Evolutionary conservation across 2,329 filamentous ascomycete species (phyloP).

Genomic region (Trichophyton rubrum): DNA sequence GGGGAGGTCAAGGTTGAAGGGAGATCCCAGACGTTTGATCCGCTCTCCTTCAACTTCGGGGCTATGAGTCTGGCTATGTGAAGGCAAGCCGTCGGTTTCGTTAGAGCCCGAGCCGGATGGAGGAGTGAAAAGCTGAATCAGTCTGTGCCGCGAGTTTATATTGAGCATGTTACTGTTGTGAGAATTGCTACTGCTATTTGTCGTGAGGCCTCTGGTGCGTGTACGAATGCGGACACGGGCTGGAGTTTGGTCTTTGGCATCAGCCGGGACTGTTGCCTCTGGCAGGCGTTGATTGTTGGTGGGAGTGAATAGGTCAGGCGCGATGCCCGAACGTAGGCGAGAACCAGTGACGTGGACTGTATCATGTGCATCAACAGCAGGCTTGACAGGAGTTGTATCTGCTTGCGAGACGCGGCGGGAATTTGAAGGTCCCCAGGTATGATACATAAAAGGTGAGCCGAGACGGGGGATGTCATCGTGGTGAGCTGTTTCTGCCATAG

Average conservation of each 20-base stretch:
- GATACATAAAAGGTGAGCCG: constrained; percentile 39
- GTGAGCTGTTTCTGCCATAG: not conserved
- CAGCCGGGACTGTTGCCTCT: not conserved
- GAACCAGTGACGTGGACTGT: constrained; percentile 35
- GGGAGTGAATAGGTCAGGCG: constrained; percentile 42
- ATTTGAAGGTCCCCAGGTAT: constrained; percentile 36
- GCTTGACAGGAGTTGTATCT: constrained; percentile 15
- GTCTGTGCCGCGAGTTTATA: constrained; percentile 34
- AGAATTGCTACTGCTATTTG: constrained; percentile 38
- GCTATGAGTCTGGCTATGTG: constrained; percentile 16
- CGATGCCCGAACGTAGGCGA: constrained; percentile 41
- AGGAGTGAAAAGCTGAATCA: constrained; percentile 45
- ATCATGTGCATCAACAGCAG: constrained; percentile 26
- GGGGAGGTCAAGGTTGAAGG: constrained; percentile 32
- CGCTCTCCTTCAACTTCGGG: constrained; percentile 18
- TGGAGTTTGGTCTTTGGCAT: not conserved
- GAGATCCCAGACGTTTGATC: constrained; percentile 37
- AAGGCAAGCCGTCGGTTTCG: not conserved
- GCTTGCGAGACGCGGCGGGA: constrained; percentile 18
- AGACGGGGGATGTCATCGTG: constrained; percentile 25
- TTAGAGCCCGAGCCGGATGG: constrained; percentile 25
- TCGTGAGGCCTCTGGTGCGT: constrained; percentile 50
- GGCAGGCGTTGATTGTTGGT: constrained; percentile 41
- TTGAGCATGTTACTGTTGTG: constrained; percentile 13
- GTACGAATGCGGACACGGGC: constrained; percentile 42